These are phyloP conservation scores for Aspergillus terreus DNA, from an alignment of 2,329 filamentous ascomycete species.

Conservation along the genomic window DNA sequence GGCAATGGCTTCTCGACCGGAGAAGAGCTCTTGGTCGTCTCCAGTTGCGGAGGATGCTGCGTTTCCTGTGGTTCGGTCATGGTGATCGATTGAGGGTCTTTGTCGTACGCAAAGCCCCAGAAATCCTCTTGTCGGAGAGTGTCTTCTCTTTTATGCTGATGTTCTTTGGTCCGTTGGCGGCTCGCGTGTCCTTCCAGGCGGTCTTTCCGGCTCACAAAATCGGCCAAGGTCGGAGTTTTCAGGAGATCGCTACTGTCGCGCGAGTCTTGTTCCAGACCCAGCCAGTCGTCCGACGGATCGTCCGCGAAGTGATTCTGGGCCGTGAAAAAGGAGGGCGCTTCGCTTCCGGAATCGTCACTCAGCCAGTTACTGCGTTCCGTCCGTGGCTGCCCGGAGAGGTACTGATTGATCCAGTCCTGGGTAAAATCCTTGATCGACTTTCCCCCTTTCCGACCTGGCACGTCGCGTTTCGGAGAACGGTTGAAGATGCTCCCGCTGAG, in stretches of 20 bases:
- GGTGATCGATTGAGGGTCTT: conserved; percentile 28
- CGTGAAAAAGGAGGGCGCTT: conserved; percentile 61
- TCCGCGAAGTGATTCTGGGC: conserved; percentile 40
- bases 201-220: conserved; percentile 29
- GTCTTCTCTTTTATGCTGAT: conserved; percentile 35
- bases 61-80: conserved; percentile 32
- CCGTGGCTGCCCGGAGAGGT: conserved; percentile 67
- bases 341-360: conserved; percentile 72
- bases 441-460: conserved; percentile 23
- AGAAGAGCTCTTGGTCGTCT: conserved; percentile 18
- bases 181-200: conserved; percentile 15
- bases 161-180: conserved; percentile 30
- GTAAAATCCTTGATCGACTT: conserved; percentile 57
- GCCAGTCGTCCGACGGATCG: conserved; percentile 42
- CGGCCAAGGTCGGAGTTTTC: conserved; percentile 38
- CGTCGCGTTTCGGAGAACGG: conserved; percentile 22
- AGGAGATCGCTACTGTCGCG: conserved; percentile 34
- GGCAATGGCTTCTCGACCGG: conserved; percentile 41
- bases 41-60: conserved; percentile 17
- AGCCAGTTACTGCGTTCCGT: conserved; percentile 76
- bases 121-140: conserved; percentile 44
- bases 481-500: conserved; percentile 24
- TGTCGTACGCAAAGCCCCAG: conserved; percentile 44
- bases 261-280: conserved; percentile 38
- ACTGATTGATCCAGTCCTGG: conserved; percentile 82